Base-by-base conservation (phyloP, 179 eudicot genomes). In the Corrigiola litoralis region DNA sequence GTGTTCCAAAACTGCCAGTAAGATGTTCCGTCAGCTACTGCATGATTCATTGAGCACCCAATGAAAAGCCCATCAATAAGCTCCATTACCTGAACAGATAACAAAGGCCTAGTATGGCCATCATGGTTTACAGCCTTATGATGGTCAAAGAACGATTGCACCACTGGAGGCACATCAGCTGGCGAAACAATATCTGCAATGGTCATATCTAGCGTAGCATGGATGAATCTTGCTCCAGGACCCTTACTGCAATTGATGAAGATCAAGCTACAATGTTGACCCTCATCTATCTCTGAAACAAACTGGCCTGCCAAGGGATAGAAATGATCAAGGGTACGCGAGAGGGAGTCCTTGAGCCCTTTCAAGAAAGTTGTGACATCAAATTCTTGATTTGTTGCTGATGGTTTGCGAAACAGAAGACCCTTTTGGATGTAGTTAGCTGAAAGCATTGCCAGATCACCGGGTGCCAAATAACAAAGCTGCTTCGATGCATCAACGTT, bases 41-140 rank as follows among this genome's bases (percentile, higher is more conserved):
- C 59, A 58, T 71, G 66, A 29, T 81, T 12, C 74, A 72, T 60
- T 18, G 64, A 69, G 70, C 84, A 66, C 37, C 81, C 31, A 56
- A 85, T 62, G 73, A 85, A 85, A 18, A 85, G 14, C 18, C 89
- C 89, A 64, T 85, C 81, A n/a, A 58, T 40, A 2, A 85, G 74
- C 67, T 85, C 87, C 3, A 86, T 65, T 28, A 67, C 78, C 68
- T 83, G 82, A 38, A 79, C 52, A 0, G 84, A 58, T 25, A 79
- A 14, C 72, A 85, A 48, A 12, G 70, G 70, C 54, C 59, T 42
- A 25, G 41, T 50, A 36, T 80, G 87, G 1, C 87, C 80, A 20
- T 80, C 81, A 50, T 82, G 79, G 33, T 73, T 77, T 10, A 84
- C 56, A 11, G 78, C 84, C 36, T 68, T 69, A 51, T 75, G 72